A percentile compares a stretch with the other conserved stretches of the same genome.
Conservation (phyloP, 495 filamentous ascomycete species). For the Neurospora africana region DNA sequence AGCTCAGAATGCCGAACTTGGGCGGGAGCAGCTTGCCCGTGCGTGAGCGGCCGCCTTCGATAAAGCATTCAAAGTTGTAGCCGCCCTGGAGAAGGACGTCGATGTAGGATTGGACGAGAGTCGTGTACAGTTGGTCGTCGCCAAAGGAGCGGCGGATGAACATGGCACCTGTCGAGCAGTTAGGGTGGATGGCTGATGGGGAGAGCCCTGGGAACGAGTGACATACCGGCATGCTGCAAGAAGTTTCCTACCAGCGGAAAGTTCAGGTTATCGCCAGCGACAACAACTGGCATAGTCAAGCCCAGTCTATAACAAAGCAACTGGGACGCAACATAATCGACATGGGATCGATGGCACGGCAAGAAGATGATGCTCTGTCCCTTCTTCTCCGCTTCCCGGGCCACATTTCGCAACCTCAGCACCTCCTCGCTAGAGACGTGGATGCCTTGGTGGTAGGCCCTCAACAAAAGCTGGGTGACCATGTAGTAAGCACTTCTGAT, state of each 20-base stretch:
- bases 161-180: conserved; percentile 59
- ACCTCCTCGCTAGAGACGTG: conserved; percentile 95
- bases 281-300: conserved; percentile 79
- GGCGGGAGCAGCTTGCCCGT: conserved; percentile 90
- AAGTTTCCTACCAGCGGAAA: conserved; percentile 84
- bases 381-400: conserved; percentile 67
- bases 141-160: conserved; percentile 91
- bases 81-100: conserved; percentile 84
- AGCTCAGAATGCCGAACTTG: conserved; percentile 93
- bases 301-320: conserved; percentile 91
- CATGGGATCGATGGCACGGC: conserved; percentile 86
- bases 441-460: conserved; percentile 96
- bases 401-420: conserved; percentile 65
- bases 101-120: conserved; percentile 89
- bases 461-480: conserved; percentile 73
- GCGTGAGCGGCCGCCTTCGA: conserved; percentile 84
- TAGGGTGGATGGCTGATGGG: background rate
- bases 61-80: conserved; percentile 93
- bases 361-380: conserved; percentile 95
- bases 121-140: conserved; percentile 80
- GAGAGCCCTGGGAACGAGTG: background rate
- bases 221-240: conserved; percentile 76
- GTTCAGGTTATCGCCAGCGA: conserved; percentile 93
- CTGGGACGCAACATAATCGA: conserved; percentile 91
- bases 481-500: conserved; percentile 89